A percentile compares a stretch with the other conserved stretches of the same genome.
These are phyloP conservation scores for Bipolaris cookei DNA, from an alignment of 2,329 filamentous ascomycete species.

Conservation along the genomic window DNA sequence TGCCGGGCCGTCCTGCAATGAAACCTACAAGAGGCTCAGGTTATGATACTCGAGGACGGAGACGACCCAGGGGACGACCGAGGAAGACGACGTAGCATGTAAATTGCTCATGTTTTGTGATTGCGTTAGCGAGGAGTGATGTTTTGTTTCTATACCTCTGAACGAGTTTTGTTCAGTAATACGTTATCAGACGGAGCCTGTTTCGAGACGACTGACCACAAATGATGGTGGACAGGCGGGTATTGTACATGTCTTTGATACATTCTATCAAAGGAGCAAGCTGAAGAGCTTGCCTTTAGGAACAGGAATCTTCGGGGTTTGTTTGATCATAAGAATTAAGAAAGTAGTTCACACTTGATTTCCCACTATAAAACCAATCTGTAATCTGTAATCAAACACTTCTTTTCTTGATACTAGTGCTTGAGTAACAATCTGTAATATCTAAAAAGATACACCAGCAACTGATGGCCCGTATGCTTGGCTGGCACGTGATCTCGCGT, in stretches of 20 bases:
- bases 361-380: background rate
- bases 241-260: background rate
- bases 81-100: conserved; percentile 26
- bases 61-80: conserved; percentile 12
- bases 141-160: background rate
- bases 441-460: background rate
- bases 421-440: background rate
- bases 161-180: conserved; percentile 1
- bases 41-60: conserved; percentile 29
- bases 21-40: conserved; percentile 31
- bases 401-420: background rate
- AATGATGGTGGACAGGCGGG: background rate
- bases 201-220: background rate
- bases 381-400: too few species aligned
- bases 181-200: background rate
- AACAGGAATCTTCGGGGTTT: background rate
- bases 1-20: conserved; percentile 28
- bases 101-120: background rate
- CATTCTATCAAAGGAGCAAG: background rate
- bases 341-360: background rate
- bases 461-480: background rate
- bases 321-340: background rate
- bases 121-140: background rate
- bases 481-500: conserved; percentile 16
- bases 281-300: background rate